phyloP scores from a whole-genome alignment of 2,329 filamentous ascomycete species.

The Talaromyces pinophilus region DNA sequence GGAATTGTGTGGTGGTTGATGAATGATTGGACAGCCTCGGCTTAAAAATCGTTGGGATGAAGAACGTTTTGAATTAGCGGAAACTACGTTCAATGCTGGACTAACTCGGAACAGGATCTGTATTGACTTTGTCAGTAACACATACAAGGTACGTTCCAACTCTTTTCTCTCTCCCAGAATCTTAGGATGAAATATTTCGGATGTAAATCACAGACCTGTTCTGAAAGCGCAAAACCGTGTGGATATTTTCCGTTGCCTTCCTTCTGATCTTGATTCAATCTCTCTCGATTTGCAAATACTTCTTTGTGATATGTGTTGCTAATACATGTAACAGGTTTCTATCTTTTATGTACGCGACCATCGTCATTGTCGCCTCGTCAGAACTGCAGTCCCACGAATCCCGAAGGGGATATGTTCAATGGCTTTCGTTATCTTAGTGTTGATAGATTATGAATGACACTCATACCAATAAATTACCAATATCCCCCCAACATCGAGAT shows the following conservation, averaged over 20 bases:
- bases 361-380: too few relatives aligned
- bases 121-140: background rate
- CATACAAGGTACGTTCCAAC: background rate
- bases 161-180: background rate
- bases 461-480: background rate
- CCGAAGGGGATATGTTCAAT: too few relatives aligned
- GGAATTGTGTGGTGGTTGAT: background rate
- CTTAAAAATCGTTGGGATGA: background rate
- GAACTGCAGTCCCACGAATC: background rate
- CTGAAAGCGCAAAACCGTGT: constrained; percentile 26
- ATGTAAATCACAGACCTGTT: constrained; percentile 29
- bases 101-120: background rate
- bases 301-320: background rate
- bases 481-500: background rate
- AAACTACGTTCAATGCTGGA: background rate
- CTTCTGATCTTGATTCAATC: constrained; percentile 24
- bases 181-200: constrained; percentile 27
- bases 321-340: background rate
- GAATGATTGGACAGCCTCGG: too few relatives aligned
- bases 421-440: background rate
- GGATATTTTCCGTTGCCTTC: constrained; percentile 28
- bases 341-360: background rate
- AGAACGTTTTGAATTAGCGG: background rate
- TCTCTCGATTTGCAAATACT: background rate
- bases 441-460: background rate